Conservation (phyloP, 331 rosid species). For the Stylosanthes scabra region DNA sequence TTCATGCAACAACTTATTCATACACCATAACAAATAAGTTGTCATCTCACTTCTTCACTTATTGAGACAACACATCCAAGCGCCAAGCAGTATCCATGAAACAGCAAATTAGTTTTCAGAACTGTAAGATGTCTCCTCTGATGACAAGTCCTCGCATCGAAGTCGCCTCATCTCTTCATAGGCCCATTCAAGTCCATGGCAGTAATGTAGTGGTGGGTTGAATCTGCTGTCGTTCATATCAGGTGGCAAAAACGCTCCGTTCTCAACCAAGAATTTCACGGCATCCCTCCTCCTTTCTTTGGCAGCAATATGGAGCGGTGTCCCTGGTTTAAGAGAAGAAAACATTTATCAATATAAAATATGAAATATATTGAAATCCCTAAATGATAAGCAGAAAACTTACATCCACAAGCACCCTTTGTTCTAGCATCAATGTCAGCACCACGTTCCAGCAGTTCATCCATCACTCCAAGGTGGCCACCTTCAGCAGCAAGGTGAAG, state of each 20-base stretch:
- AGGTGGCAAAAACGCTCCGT: constrained; percentile 94
- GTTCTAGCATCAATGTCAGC: constrained; percentile 98
- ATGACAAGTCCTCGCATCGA: constrained; percentile 51
- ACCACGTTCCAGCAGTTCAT: constrained; percentile 94
- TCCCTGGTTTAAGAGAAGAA: constrained; percentile 64
- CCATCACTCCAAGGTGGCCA: constrained; percentile 92
- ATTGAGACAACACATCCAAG: constrained; percentile 28
- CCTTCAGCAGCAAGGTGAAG: constrained; percentile 99
- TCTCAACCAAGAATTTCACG: constrained; percentile 83
- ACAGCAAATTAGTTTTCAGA: constrained; percentile 61
- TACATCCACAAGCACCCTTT: constrained; percentile 97
- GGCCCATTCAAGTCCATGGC: constrained; percentile 98
- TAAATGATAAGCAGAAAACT: constrained; percentile 36
- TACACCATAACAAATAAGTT: neutral
- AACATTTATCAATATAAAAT: constrained; percentile 2
- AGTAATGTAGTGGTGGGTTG: constrained; percentile 97
- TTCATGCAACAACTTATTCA: neutral
- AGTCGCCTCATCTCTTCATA: constrained; percentile 93
- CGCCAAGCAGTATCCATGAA: constrained; percentile 2
- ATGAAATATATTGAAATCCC: neutral
- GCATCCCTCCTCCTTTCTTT: constrained; percentile 92
- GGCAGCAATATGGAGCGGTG: constrained; percentile 97
- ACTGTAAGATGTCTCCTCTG: constrained; percentile 71
- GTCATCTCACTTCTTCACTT: constrained; percentile 27
- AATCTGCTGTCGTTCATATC: constrained; percentile 88